phyloP scores from a whole-genome alignment of 352 stramenopile genomes.

The Hyaloperonospora arabidopsidis region DNA sequence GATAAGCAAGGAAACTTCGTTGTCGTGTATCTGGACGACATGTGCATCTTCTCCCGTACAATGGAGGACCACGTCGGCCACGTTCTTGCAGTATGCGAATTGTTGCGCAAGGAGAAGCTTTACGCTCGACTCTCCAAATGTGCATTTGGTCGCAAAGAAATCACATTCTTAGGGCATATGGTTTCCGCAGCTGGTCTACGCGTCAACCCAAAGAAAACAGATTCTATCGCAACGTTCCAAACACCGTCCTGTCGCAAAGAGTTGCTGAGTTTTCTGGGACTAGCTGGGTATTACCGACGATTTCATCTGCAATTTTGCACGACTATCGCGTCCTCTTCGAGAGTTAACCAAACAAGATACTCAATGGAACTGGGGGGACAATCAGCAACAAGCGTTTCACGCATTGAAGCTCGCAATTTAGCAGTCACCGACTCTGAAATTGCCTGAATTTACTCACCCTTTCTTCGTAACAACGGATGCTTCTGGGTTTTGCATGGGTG shows the following conservation, averaged over 20 bases:
- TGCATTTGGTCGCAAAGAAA: neutral
- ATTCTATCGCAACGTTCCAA: neutral
- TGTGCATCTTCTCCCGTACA: slow-evolving; percentile 7
- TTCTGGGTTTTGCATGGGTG: too few relatives aligned
- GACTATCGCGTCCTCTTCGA: neutral
- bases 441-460: too few relatives aligned
- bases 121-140: neutral
- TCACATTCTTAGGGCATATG: neutral
- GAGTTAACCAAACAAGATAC: neutral
- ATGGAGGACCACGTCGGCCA: slow-evolving; percentile 1
- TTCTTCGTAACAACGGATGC: too few relatives aligned
- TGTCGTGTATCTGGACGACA: slow-evolving; percentile 9
- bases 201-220: too few relatives aligned
- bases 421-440: too few relatives aligned
- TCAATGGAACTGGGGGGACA: too few relatives aligned
- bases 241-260: neutral
- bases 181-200: too few relatives aligned
- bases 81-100: neutral
- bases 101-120: neutral
- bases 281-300: neutral
- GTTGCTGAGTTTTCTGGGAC: neutral
- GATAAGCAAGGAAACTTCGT: neutral
- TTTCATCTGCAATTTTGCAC: too few relatives aligned
- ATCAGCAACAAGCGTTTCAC: too few relatives aligned
- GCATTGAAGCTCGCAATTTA: too few relatives aligned